phyloP scores from a whole-genome alignment of 192 early-diverging fungal species.

The Coemansia sp. region DNA sequence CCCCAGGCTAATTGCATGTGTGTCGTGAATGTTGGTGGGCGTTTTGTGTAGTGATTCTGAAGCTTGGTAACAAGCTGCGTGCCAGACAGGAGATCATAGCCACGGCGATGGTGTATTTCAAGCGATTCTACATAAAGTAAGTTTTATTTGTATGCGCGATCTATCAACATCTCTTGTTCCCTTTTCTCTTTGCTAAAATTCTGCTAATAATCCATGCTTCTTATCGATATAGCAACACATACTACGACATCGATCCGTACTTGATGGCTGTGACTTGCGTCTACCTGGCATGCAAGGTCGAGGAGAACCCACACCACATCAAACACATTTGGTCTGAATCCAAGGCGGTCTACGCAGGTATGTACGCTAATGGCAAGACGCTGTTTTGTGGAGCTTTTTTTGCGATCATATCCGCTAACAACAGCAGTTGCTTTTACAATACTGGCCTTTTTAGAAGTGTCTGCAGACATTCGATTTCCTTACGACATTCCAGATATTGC shows the following conservation, averaged over 20 bases:
- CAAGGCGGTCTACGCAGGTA: constrained; percentile 44
- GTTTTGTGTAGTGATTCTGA: constrained; percentile 67
- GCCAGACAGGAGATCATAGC: constrained; percentile 80
- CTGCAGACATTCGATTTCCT: constrained; percentile 41
- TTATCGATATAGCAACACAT: constrained; percentile 65
- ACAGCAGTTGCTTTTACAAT: no score
- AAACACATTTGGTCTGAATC: constrained; percentile 53
- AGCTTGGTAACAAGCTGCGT: constrained; percentile 69
- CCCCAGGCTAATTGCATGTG: neutral
- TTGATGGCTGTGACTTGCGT: constrained; percentile 79
- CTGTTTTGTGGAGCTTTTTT: no score
- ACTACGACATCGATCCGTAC: constrained; percentile 72
- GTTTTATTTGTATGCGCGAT: no score
- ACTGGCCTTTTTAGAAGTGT: constrained; percentile 36
- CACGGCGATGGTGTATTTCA: constrained; percentile 84
- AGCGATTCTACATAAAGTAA: constrained; percentile 86
- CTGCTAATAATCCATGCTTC: neutral
- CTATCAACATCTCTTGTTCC: no score
- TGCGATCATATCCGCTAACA: no score
- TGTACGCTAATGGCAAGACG: constrained; percentile 6
- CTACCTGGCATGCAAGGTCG: constrained; percentile 88
- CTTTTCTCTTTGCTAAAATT: no score
- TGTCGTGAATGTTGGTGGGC: neutral
- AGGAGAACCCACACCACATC: constrained; percentile 74
- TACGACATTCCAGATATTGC: constrained; percentile 80